Evolutionary conservation across 2,329 filamentous ascomycete genomes (phyloP).

Genomic region (Diatrype stigma): DNA sequence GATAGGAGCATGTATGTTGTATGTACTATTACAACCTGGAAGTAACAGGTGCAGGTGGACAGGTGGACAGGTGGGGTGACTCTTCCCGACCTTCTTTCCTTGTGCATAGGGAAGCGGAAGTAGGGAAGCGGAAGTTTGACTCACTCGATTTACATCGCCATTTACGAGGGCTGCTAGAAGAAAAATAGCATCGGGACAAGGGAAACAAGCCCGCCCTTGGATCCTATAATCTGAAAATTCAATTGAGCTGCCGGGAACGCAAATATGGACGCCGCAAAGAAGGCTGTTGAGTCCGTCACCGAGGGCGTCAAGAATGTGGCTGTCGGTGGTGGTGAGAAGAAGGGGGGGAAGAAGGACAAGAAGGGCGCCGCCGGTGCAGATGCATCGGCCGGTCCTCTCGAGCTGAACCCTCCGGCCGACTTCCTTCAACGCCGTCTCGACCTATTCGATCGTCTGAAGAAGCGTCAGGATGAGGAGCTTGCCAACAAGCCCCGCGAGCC

Average conservation of each 20-base stretch:
- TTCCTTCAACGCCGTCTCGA: constrained; percentile 81
- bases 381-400: constrained; percentile 37
- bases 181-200: too few relatives aligned
- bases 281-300: constrained; percentile 41
- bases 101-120: neutral
- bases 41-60: too few relatives aligned
- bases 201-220: too few relatives aligned
- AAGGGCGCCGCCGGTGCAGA: constrained; percentile 31
- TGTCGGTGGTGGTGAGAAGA: constrained; percentile 25
- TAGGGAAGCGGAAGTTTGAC: neutral
- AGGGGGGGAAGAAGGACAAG: constrained; percentile 42
- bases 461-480: constrained; percentile 74
- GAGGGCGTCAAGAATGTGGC: constrained; percentile 51
- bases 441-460: constrained; percentile 85
- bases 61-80: neutral
- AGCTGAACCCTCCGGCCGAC: constrained; percentile 57
- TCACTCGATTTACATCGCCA: neutral
- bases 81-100: neutral
- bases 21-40: too few relatives aligned
- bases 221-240: neutral
- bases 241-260: neutral
- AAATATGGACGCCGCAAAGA: constrained; percentile 42
- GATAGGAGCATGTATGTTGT: too few relatives aligned
- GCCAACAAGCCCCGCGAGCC: constrained; percentile 65
- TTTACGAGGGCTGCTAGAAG: neutral